phyloP scores from a whole-genome alignment of 2,329 filamentous ascomycete species.

The Diaporthe citriasiana region DNA sequence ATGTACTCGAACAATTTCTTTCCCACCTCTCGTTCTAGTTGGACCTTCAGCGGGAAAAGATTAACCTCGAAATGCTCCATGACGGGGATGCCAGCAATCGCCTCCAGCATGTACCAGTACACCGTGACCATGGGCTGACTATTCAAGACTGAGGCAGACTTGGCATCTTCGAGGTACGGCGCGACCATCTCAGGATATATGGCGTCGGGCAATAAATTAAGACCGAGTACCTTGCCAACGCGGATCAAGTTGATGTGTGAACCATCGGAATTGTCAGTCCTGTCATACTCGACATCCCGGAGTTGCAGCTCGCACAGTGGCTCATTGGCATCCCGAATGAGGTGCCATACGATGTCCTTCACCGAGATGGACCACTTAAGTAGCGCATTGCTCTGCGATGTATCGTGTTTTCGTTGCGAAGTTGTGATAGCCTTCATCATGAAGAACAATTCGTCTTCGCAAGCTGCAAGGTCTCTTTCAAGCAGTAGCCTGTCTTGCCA shows the following conservation, averaged over 20 bases:
- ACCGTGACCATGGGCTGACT: conserved; percentile 90
- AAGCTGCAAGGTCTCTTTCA: conserved; percentile 88
- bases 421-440: conserved; percentile 99
- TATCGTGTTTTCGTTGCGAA: conserved; percentile 88
- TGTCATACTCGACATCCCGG: conserved; percentile 90
- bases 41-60: conserved; percentile 91
- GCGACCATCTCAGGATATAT: conserved; percentile 97
- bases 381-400: conserved; percentile 81
- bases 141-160: conserved; percentile 65
- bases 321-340: conserved; percentile 88
- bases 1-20: conserved; percentile 97
- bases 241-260: conserved; percentile 95
- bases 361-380: conserved; percentile 95
- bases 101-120: conserved; percentile 98
- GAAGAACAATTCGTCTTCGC: conserved; percentile 98
- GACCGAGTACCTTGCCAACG: conserved; percentile 87
- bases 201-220: conserved; percentile 91
- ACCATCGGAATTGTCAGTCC: conserved; percentile 96
- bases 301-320: conserved; percentile 94
- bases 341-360: conserved; percentile 96
- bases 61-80: conserved; percentile 98
- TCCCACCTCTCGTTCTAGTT: conserved; percentile 92
- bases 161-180: conserved; percentile 80
- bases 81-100: conserved; percentile 96
- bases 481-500: conserved; percentile 93